Conservation (phyloP, 2,329 filamentous ascomycete genomes). For the Penicillium hordei region DNA sequence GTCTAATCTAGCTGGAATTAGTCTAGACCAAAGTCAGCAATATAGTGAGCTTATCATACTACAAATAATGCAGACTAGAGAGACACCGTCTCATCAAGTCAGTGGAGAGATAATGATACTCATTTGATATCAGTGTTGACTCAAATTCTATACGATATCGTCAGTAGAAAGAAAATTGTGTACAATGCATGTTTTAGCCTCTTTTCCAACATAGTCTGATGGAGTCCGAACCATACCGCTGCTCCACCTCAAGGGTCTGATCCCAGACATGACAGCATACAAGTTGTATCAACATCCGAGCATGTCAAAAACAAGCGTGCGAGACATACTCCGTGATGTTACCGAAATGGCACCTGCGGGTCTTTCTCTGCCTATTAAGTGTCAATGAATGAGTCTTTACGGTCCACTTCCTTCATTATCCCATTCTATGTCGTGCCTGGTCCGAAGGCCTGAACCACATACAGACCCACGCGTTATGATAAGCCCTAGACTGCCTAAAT, state of each 20-base stretch:
- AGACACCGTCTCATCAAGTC: background rate
- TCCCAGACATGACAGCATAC: conserved; percentile 4
- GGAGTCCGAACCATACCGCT: background rate
- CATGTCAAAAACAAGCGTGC: background rate
- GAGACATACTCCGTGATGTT: background rate
- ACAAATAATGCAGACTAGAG: background rate
- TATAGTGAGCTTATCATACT: background rate
- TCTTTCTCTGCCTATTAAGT: background rate
- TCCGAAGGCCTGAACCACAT: background rate
- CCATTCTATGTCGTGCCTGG: background rate
- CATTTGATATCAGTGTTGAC: conserved; percentile 10
- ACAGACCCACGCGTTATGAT: background rate
- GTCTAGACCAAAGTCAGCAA: background rate
- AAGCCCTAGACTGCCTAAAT: background rate
- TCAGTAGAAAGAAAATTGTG: conserved; percentile 8
- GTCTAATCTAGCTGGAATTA: background rate
- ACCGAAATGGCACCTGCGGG: background rate
- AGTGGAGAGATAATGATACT: background rate
- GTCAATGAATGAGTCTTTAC: background rate
- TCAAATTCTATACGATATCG: conserved; percentile 8
- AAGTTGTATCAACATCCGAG: background rate
- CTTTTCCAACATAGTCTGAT: background rate
- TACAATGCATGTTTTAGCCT: background rate
- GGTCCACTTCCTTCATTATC: background rate
- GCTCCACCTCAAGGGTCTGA: background rate